phyloP scores from a whole-genome alignment of 1,139 yeast genomes.

The Hansenula anomala region DNA sequence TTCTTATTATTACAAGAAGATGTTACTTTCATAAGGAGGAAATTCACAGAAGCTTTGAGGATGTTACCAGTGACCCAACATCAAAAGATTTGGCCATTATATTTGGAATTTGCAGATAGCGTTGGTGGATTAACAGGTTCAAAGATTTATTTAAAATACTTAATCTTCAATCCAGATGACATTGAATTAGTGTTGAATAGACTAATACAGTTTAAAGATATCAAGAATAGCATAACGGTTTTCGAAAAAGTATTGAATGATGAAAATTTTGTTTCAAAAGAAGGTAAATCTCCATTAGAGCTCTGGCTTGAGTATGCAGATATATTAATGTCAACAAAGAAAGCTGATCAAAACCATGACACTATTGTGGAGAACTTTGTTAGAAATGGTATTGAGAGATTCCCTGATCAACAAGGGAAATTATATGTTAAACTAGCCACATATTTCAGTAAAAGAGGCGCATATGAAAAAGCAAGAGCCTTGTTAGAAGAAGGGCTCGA shows the following conservation, averaged over 20 bases:
- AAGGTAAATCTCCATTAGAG: constrained; percentile 35
- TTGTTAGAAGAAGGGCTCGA: constrained; percentile 42
- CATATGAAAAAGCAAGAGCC: constrained; percentile 40
- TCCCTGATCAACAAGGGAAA: constrained; percentile 57
- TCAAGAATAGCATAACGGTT: constrained; percentile 15
- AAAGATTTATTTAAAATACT: constrained; percentile 39
- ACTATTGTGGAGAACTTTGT: constrained; percentile 32
- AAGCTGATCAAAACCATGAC: constrained; percentile 10
- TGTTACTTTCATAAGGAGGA: constrained; percentile 39
- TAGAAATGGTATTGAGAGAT: constrained; percentile 36
- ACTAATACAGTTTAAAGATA: constrained; percentile 25
- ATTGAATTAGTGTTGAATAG: constrained; percentile 30
- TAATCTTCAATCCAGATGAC: constrained; percentile 33
- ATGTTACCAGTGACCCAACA: constrained; percentile 51
- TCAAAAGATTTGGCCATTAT: constrained; percentile 55
- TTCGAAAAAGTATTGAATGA: constrained; percentile 28
- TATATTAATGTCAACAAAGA: constrained; percentile 27
- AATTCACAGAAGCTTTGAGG: constrained; percentile 50
- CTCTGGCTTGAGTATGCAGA: constrained; percentile 47
- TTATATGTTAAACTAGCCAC: constrained; percentile 48
- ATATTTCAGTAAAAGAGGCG: constrained; percentile 36
- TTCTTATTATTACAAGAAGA: constrained; percentile 37
- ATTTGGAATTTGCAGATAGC: constrained; percentile 44
- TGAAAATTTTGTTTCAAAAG: constrained; percentile 27
- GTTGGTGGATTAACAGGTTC: constrained; percentile 41